Evolutionary conservation across 352 stramenopile species (phyloP).

Genomic region (Globisporangium mamillatum): DNA sequence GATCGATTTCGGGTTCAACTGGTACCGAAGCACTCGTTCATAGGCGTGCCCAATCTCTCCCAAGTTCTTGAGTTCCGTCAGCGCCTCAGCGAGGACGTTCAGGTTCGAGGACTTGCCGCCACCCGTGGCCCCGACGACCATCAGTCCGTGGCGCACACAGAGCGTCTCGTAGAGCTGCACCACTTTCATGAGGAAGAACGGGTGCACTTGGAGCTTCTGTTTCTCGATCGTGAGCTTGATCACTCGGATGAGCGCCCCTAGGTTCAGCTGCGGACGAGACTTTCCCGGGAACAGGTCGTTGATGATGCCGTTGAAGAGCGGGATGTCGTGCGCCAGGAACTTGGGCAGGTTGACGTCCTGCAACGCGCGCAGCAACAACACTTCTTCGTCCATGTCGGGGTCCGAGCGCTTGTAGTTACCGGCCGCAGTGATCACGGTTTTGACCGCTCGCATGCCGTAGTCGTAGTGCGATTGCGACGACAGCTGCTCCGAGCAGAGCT

Average conservation of each 20-base stretch:
- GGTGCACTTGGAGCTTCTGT: constrained; percentile 80
- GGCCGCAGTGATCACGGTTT: constrained; percentile 93
- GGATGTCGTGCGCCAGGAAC: constrained; percentile 94
- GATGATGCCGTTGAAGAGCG: constrained; percentile 94
- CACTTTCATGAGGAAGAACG: constrained; percentile 92
- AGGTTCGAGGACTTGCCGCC: constrained; percentile 91
- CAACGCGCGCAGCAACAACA: constrained; percentile 89
- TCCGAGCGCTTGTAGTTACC: constrained; percentile 94
- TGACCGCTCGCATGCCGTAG: constrained; percentile 96
- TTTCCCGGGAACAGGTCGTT: constrained; percentile 93
- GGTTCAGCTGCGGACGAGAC: constrained; percentile 85
- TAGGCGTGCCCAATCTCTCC: constrained; percentile 76
- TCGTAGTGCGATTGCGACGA: constrained; percentile 95
- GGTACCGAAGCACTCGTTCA: constrained; percentile 83
- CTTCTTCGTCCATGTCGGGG: constrained; percentile 92
- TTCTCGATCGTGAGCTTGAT: constrained; percentile 88
- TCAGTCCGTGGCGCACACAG: constrained; percentile 92
- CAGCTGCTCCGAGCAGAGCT: constrained; percentile 93
- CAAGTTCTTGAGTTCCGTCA: constrained; percentile 84
- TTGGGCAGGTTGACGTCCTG: constrained; percentile 96
- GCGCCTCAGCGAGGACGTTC: constrained; percentile 80
- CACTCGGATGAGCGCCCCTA: constrained; percentile 79
- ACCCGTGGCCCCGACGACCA: constrained; percentile 93
- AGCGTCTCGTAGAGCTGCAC: constrained; percentile 96
- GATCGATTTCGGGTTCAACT: constrained; percentile 95